Evolutionary conservation across 139 green algal species (phyloP).

Genomic region (Picochlorum costavermella): DNA sequence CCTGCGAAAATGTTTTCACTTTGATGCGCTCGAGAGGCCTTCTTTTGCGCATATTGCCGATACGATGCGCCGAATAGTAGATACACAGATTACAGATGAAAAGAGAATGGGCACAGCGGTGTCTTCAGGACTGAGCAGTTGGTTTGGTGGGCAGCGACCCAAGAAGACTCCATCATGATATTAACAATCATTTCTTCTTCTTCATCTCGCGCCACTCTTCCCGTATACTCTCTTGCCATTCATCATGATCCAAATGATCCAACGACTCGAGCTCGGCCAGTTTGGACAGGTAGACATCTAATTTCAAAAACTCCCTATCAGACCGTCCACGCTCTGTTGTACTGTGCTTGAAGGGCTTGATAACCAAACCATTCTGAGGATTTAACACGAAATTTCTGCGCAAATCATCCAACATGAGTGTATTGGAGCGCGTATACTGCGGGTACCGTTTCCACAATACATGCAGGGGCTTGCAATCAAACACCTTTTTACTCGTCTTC

Average conservation of each 20-base stretch:
- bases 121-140: not conserved
- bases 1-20: constrained; percentile 29
- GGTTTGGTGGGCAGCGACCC: not conserved
- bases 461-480: constrained; percentile 93
- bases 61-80: not conserved
- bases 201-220: not conserved
- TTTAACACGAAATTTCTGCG: constrained; percentile 94
- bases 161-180: not conserved
- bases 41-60: constrained; percentile 39
- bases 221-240: constrained; percentile 47
- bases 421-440: constrained; percentile 64
- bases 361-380: constrained; percentile 77
- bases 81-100: not conserved
- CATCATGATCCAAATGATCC: constrained; percentile 55
- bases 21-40: constrained; percentile 52
- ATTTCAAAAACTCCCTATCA: constrained; percentile 77
- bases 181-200: not conserved
- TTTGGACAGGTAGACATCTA: constrained; percentile 70
- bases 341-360: constrained; percentile 76
- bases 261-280: constrained; percentile 61
- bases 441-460: constrained; percentile 75
- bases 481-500: constrained; percentile 31
- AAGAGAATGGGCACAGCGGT: not conserved
- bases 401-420: constrained; percentile 96
- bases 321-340: constrained; percentile 51